Conservation (phyloP, 176 grass and related monocot species). For the Carex littledalei region DNA sequence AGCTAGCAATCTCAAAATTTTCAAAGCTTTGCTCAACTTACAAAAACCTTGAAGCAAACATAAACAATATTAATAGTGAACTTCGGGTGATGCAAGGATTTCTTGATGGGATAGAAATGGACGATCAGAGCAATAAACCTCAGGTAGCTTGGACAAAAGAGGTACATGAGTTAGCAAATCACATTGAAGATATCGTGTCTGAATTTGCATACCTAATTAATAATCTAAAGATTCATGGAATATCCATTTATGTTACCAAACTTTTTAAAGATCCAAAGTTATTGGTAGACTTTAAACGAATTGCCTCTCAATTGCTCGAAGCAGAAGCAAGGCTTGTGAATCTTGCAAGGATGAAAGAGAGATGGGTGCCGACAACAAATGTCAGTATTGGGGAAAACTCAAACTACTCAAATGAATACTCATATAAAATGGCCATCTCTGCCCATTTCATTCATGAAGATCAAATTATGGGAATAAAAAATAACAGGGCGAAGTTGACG, state of each 20-base stretch:
- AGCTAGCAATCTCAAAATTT: neutral
- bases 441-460: conserved; percentile 26
- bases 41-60: neutral
- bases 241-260: neutral
- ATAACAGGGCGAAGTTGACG: neutral
- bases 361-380: neutral
- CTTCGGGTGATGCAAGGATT: conserved; percentile 26
- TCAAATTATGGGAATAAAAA: conserved; percentile 27
- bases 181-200: conserved; percentile 34
- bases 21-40: neutral
- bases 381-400: too few relatives aligned
- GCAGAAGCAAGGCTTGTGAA: neutral
- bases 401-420: neutral
- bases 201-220: conserved; percentile 17
- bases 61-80: conserved; percentile 12
- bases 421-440: neutral
- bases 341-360: neutral
- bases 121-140: neutral
- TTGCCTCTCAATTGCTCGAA: conserved; percentile 10
- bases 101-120: neutral
- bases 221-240: neutral
- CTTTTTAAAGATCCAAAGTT: conserved; percentile 1
- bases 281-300: neutral
- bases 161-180: conserved; percentile 21
- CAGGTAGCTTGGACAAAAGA: conserved; percentile 14